Conservation (phyloP, 192 early-diverging fungal genomes). For the Linnemannia schmuckeri region DNA sequence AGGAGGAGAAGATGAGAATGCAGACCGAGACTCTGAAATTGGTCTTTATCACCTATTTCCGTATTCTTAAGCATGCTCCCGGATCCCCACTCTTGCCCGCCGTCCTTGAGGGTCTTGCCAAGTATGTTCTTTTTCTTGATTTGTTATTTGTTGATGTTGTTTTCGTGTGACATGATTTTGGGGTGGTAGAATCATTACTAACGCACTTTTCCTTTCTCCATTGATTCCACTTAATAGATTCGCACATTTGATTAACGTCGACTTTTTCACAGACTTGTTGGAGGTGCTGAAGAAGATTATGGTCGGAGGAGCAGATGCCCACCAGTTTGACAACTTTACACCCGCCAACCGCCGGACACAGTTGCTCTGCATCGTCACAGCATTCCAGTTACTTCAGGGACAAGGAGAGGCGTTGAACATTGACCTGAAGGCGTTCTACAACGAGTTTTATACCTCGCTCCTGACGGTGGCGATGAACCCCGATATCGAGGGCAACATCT, state of each 20-base stretch:
- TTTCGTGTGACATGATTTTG: neutral
- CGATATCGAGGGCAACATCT: conserved; percentile 67
- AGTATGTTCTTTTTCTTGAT: conserved; percentile 52
- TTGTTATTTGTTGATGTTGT: neutral
- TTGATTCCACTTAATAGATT: conserved; percentile 64
- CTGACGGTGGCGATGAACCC: conserved; percentile 76
- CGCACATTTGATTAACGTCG: conserved; percentile 96
- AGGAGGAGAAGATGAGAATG: conserved; percentile 84
- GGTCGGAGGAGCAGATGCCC: conserved; percentile 63
- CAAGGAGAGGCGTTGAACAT: conserved; percentile 95
- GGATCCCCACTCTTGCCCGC: conserved; percentile 79
- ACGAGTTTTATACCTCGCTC: conserved; percentile 84
- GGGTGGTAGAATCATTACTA: neutral
- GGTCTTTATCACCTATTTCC: conserved; percentile 95
- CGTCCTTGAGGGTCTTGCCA: conserved; percentile 84
- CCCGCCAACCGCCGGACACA: conserved; percentile 74
- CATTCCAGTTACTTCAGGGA: conserved; percentile 88
- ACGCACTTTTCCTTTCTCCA: neutral
- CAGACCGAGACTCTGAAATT: conserved; percentile 95
- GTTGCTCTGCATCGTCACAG: conserved; percentile 90
- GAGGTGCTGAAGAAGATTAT: conserved; percentile 87
- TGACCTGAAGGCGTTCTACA: conserved; percentile 94
- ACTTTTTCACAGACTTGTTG: conserved; percentile 94
- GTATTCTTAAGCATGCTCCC: conserved; percentile 89
- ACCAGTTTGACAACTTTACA: conserved; percentile 58